Evolutionary conservation across 306 rosid species (phyloP), one percentile per base, ranked within the genome.

Genomic region (Geum urbanum): DNA sequence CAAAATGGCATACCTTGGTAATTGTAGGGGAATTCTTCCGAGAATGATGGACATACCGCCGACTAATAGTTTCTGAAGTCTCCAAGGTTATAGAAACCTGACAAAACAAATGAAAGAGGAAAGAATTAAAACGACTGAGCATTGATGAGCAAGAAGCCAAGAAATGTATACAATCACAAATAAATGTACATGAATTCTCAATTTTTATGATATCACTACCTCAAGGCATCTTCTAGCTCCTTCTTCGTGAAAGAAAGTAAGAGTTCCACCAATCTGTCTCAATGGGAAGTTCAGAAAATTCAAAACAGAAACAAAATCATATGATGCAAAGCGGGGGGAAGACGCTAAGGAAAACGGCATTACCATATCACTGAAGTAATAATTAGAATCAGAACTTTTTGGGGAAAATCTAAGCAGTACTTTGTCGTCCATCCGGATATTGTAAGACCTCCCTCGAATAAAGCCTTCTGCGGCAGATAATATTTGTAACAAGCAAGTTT

Each of bases 391-490:
- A 1, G 92, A 89, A 85, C 84, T 89, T 83, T 85, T 95, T 0
- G 99, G 99, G 73, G 95, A 95, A 82, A 89, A 91, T 83, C 91
- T 91, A 71, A 95, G 99, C 84, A 95, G 83, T 74, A 91, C 83
- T 82, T 84, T 89, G 74, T 91, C 91, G 66, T 95, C 99, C 77
- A 91, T 81, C 85, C 92, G 84, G 84, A 95, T 95, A 75, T 95
- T 95, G 81, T 91, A 95, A 55, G 99, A 95, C 81, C 97, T 87
- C 82, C 99, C 99, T 79, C 97, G 88, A 82, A 81, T 69, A 71
- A 89, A 89, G 87, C 99, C 95, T 81, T 95, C 99, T 89, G 97
- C 99, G 91, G 99, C 87, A 85, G 81, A 80, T 85, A 87, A 86
- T 80, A 87, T 73, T 82, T 75, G 68, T 62, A 67, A 47, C 63